Percentiles rank a stretch among this genome's conserved stretches.
Evolutionary conservation across 306 rosid species (phyloP).

Genomic region (Erythrophleum fordii): DNA sequence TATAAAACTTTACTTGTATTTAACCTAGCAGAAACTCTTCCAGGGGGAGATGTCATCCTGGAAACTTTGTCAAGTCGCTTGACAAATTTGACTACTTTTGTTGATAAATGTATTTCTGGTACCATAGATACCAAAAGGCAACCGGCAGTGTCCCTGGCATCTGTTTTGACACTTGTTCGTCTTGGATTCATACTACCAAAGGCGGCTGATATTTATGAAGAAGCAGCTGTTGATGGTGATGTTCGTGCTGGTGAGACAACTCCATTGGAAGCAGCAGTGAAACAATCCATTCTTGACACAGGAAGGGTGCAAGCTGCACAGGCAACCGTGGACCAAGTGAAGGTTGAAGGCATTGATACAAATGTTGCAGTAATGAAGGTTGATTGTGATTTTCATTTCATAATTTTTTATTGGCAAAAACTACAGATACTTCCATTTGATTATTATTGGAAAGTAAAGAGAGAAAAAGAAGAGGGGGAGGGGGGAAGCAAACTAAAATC

Average conservation of each 20-base stretch:
- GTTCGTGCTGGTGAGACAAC: constrained; percentile 77
- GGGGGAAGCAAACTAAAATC: constrained; percentile 11
- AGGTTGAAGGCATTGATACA: constrained; percentile 96
- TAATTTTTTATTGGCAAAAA: constrained; percentile 27
- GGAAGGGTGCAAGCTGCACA: constrained; percentile 92
- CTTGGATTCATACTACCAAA: constrained; percentile 62
- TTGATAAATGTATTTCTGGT: constrained; percentile 53
- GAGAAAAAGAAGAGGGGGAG: not conserved
- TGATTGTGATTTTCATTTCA: constrained; percentile 35
- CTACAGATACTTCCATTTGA: constrained; percentile 23
- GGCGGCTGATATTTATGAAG: constrained; percentile 49
- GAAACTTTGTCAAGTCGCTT: constrained; percentile 69
- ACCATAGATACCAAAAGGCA: constrained; percentile 54
- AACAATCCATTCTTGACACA: constrained; percentile 64
- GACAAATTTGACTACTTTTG: constrained; percentile 49
- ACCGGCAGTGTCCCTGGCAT: constrained; percentile 52
- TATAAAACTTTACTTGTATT: constrained; percentile 81
- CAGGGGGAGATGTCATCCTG: constrained; percentile 85
- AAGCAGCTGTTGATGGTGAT: constrained; percentile 53
- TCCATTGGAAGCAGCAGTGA: constrained; percentile 80
- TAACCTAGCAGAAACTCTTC: constrained; percentile 91
- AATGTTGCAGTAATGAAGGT: constrained; percentile 98
- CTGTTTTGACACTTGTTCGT: constrained; percentile 67
- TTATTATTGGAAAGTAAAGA: constrained; percentile 27
- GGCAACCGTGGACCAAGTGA: constrained; percentile 88